These are phyloP conservation scores for Tylopilus intermedius DNA, from an alignment of 768 basidiomycete species.

Conservation along the genomic window DNA sequence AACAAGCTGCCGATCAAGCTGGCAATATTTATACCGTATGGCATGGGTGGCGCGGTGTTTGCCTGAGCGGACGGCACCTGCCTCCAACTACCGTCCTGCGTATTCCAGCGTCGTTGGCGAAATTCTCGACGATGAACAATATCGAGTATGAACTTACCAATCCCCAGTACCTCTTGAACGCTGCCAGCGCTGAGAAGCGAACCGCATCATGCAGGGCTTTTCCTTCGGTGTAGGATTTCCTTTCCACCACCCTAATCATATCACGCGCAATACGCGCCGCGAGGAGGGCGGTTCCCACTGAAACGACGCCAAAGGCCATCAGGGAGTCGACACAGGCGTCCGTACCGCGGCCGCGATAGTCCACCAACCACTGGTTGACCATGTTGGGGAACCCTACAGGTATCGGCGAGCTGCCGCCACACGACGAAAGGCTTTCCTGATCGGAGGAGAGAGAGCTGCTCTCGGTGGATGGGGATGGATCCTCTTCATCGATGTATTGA, in stretches of 20 bases:
- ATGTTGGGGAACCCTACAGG: conserved; percentile 11
- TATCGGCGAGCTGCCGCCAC: background rate
- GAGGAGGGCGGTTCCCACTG: conserved; percentile 10
- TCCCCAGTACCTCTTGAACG: conserved; percentile 16
- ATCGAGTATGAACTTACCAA: conserved; percentile 8
- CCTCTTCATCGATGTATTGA: background rate
- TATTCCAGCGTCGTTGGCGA: background rate
- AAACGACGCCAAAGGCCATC: conserved; percentile 13
- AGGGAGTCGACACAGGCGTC: conserved; percentile 15
- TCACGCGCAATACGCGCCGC: conserved; percentile 16
- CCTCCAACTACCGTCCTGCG: conserved; percentile 16
- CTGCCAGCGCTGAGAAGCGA: conserved; percentile 11
- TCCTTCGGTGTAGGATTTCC: conserved; percentile 10
- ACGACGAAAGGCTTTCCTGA: conserved; percentile 10
- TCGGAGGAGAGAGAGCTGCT: conserved; percentile 7
- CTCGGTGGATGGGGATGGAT: background rate
- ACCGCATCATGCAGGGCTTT: conserved; percentile 8
- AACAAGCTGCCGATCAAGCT: conserved; percentile 33
- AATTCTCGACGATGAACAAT: background rate
- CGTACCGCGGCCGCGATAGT: conserved; percentile 17
- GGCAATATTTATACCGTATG: conserved; percentile 27
- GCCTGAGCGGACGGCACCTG: background rate
- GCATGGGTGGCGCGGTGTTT: conserved; percentile 6
- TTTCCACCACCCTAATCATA: conserved; percentile 3
- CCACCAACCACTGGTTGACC: conserved; percentile 19